Evolutionary conservation across 495 filamentous ascomycete species (phyloP), one percentile per base, ranked within the genome.

Genomic region (Aspergillus indologenus): DNA sequence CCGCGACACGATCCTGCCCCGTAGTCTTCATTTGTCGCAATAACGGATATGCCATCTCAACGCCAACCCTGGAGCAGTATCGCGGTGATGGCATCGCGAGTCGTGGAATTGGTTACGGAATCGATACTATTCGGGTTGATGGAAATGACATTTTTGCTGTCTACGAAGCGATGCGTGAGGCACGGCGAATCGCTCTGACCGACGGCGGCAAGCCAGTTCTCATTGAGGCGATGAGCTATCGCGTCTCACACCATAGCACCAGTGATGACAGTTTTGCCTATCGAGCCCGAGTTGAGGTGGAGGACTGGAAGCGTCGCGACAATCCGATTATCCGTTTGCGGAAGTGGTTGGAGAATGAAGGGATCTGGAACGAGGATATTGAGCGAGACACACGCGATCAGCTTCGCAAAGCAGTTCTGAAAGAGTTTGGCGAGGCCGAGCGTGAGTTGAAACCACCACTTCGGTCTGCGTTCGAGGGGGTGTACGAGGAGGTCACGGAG

Each of bases 211-310:
- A 82, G 59, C 91, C 89, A 0, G 85, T 99, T 0, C 74, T 99
- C 3, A 87, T 99, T 51, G 94, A 99, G 75, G 91, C 91, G 19
- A 97, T 99, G 94, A 92, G 89, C 24, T 99, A 99, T 71, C 92
- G 94, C 17, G 92, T 99, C 47, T 90, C 86, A 34, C 94, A 99
- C 70, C 94, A 99, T 74, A 96, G 92, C 72, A 99, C 94, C 0
- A 91, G 87, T n/a, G 94, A 99, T 64, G 94, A 99, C 68, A 92
- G 88, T 40, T 98, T 96, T 67, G 93, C 93, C 1, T 99, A 99
- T 72, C 91, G 94, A 18, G 92, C 93, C 0, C 83, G 85, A 23
- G 88, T 96, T 0, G 94, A 99, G 65, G 94, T 99, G 2, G 94
- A 99, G 66, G 93, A 98, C 62, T 98, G 94, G 94, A 98, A 98